These are phyloP conservation scores for Pezicula radicicola DNA, from an alignment of 2,329 filamentous ascomycete genomes.

Conservation along the genomic window DNA sequence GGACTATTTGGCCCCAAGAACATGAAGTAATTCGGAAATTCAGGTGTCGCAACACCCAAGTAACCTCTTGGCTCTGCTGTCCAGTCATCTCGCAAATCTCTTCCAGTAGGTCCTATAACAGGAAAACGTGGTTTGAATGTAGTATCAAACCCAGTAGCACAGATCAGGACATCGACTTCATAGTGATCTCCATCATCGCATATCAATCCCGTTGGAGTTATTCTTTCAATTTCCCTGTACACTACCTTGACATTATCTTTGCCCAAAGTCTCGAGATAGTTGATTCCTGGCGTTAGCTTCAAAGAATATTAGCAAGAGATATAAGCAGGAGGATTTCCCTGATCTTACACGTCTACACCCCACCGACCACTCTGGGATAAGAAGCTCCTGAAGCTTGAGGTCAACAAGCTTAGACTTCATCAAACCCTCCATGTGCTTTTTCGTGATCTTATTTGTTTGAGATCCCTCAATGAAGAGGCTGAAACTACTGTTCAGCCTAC, in stretches of 20 bases:
- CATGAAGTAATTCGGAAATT: constrained; percentile 14
- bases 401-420: too few relatives aligned
- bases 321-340: too few relatives aligned
- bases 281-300: not conserved
- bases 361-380: too few relatives aligned
- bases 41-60: constrained; percentile 12
- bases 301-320: too few relatives aligned
- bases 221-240: constrained; percentile 7
- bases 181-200: constrained; percentile 19
- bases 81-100: constrained; percentile 16
- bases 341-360: too few relatives aligned
- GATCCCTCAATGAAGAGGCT: too few relatives aligned
- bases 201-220: constrained; percentile 30
- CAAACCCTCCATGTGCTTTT: too few relatives aligned
- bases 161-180: constrained; percentile 28
- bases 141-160: constrained; percentile 27
- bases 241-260: constrained; percentile 27
- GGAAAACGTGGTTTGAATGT: constrained; percentile 18
- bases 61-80: constrained; percentile 13
- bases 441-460: too few relatives aligned
- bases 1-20: constrained; percentile 39
- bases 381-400: too few relatives aligned
- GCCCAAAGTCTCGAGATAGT: constrained; percentile 26
- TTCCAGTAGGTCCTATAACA: constrained; percentile 13
- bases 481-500: too few relatives aligned